phyloP scores from a whole-genome alignment of 495 filamentous ascomycete species.

The Xylaria palmicola region DNA sequence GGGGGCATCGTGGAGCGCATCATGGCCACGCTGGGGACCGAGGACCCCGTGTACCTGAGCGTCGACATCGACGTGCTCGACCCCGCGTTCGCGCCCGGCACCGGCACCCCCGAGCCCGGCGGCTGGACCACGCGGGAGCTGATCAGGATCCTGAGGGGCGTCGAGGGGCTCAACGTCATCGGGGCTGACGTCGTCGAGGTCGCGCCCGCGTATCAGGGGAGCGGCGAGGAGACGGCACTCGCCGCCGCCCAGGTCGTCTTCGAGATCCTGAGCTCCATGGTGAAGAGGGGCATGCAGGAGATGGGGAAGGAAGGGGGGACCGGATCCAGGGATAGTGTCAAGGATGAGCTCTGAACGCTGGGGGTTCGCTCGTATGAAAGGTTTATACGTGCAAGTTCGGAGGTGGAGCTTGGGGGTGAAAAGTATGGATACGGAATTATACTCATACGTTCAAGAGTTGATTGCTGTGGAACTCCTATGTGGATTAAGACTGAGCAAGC shows the following conservation, averaged over 20 bases:
- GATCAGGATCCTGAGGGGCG: conserved; percentile 65
- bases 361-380: too few species aligned
- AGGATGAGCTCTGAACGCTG: conserved; percentile 38
- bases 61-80: conserved; percentile 78
- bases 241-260: conserved; percentile 81
- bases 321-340: too few species aligned
- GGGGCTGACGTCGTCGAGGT: conserved; percentile 85
- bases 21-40: conserved; percentile 55
- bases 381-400: too few species aligned
- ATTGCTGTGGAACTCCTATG: too few species aligned
- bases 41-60: conserved; percentile 67
- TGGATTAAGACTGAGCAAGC: too few species aligned
- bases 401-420: too few species aligned
- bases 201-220: conserved; percentile 80
- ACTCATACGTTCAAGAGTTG: too few species aligned
- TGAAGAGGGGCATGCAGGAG: conserved; percentile 53
- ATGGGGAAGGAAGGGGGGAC: conserved; percentile 31
- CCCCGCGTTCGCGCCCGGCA: conserved; percentile 68
- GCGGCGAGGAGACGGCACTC: conserved; percentile 78
- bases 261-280: conserved; percentile 79
- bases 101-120: conserved; percentile 71
- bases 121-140: conserved; percentile 75
- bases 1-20: conserved; percentile 59
- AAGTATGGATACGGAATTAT: too few species aligned
- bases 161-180: conserved; percentile 69